phyloP scores from a whole-genome alignment of 768 basidiomycete genomes.

The Termitomyces sp. region DNA sequence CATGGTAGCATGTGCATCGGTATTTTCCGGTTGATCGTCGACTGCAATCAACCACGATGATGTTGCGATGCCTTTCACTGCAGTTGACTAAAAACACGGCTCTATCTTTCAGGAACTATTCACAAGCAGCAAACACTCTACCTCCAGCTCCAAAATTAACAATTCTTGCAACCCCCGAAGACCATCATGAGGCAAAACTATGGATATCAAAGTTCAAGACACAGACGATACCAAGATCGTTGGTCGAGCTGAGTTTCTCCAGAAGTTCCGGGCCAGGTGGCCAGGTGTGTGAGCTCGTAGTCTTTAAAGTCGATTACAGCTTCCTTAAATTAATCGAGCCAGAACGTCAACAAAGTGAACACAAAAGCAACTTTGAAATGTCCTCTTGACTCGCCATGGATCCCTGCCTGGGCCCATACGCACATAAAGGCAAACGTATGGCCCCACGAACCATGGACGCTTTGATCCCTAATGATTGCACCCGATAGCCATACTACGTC shows the following conservation, averaged over 20 bases:
- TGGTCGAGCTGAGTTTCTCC: conserved; percentile 63
- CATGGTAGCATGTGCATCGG: background rate
- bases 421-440: conserved; percentile 45
- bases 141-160: conserved; percentile 38
- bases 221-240: conserved; percentile 37
- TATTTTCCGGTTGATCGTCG: background rate
- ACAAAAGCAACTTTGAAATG: conserved; percentile 72
- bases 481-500: conserved; percentile 52
- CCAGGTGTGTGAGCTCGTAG: conserved; percentile 41
- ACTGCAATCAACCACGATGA: background rate
- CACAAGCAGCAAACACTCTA: conserved; percentile 16
- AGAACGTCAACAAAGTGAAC: conserved; percentile 91
- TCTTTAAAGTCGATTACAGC: background rate
- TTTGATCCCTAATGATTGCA: background rate
- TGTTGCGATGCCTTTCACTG: conserved; percentile 2
- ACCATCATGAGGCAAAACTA: conserved; percentile 39
- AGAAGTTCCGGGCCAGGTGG: conserved; percentile 84
- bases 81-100: background rate
- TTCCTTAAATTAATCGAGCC: background rate
- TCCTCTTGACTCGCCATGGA: conserved; percentile 52
- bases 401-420: conserved; percentile 60
- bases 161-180: conserved; percentile 29
- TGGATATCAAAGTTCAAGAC: conserved; percentile 51
- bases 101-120: conserved; percentile 3
- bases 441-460: background rate